These are phyloP conservation scores for Sequoia sempervirens DNA, from an alignment of 75 land plant species.

Conservation along the genomic window DNA sequence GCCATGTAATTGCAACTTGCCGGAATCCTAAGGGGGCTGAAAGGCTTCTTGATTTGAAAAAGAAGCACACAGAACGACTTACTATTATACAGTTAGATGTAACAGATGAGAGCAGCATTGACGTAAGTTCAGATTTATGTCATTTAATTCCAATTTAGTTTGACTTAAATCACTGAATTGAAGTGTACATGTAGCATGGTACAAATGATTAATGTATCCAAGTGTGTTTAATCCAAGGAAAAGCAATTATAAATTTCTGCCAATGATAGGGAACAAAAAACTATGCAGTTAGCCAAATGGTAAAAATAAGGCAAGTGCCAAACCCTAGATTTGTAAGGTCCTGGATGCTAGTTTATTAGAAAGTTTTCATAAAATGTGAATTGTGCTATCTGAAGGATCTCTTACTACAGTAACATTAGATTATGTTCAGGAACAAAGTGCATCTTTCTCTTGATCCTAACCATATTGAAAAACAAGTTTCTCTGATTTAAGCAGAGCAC, in stretches of 20 bases:
- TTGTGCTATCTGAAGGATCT: neutral
- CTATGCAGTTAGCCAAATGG: neutral
- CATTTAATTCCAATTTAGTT: neutral
- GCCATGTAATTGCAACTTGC: conserved; percentile 88
- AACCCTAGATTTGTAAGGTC: neutral
- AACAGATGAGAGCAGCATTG: conserved; percentile 69
- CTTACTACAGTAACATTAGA: neutral
- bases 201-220: neutral
- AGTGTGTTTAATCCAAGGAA: neutral
- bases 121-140: conserved; percentile 31
- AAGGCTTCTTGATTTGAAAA: conserved; percentile 54
- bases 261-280: neutral
- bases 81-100: conserved; percentile 60
- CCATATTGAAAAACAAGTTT: neutral
- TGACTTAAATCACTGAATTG: neutral
- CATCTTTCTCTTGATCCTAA: neutral
- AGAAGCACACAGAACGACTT: conserved; percentile 55
- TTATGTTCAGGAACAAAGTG: neutral
- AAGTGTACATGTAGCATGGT: neutral
- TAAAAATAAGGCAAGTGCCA: neutral
- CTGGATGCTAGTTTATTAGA: neutral
- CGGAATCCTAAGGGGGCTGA: conserved; percentile 69
- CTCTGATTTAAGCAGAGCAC: neutral
- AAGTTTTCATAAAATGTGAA: neutral
- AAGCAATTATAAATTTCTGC: neutral